A percentile compares a stretch with the other conserved stretches of the same genome.
Evolutionary conservation across 345 rosid species (phyloP).

Genomic region (Mangifera indica): DNA sequence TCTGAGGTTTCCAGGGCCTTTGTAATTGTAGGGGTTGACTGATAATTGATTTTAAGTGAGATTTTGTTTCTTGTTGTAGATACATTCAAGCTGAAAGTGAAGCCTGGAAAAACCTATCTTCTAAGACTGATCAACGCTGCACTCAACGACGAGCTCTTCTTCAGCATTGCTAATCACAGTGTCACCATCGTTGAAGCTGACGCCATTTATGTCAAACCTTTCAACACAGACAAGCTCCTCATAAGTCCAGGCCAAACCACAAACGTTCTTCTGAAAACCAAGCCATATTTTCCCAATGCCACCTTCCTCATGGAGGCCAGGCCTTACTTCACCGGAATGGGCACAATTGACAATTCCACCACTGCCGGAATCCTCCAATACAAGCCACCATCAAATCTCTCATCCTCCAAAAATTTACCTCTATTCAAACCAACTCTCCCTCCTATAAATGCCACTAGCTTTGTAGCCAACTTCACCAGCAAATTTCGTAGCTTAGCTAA

Average conservation of each 20-base stretch:
- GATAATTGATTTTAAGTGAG: background rate
- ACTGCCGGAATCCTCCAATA: slow-evolving; percentile 46
- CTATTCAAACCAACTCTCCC: slow-evolving; percentile 41
- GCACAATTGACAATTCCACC: slow-evolving; percentile 44
- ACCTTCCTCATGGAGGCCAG: slow-evolving; percentile 48
- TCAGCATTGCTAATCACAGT: slow-evolving; percentile 49
- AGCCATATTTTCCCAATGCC: slow-evolving; percentile 35
- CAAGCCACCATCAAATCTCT: slow-evolving; percentile 20
- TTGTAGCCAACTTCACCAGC: slow-evolving; percentile 32
- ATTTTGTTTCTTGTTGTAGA: slow-evolving; percentile 22
- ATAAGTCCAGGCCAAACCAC: slow-evolving; percentile 51
- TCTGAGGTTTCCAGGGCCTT: background rate
- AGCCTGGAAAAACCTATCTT: slow-evolving; percentile 51
- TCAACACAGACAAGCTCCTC: slow-evolving; percentile 25
- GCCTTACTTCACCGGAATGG: slow-evolving; percentile 39
- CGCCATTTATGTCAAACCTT: slow-evolving; percentile 45
- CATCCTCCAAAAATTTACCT: slow-evolving; percentile 25
- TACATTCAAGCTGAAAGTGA: slow-evolving; percentile 45
- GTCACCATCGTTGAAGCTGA: slow-evolving; percentile 43
- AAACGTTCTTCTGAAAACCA: slow-evolving; percentile 44
- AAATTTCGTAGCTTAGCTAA: slow-evolving; percentile 42
- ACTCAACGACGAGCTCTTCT: slow-evolving; percentile 60
- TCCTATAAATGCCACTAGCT: slow-evolving; percentile 30
- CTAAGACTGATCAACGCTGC: slow-evolving; percentile 54
- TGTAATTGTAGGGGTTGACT: background rate